A percentile compares a stretch with the other conserved stretches of the same genome.
Evolutionary conservation across 805 yeast genomes (phyloP).

Genomic region (Teunomyces tritomae): DNA sequence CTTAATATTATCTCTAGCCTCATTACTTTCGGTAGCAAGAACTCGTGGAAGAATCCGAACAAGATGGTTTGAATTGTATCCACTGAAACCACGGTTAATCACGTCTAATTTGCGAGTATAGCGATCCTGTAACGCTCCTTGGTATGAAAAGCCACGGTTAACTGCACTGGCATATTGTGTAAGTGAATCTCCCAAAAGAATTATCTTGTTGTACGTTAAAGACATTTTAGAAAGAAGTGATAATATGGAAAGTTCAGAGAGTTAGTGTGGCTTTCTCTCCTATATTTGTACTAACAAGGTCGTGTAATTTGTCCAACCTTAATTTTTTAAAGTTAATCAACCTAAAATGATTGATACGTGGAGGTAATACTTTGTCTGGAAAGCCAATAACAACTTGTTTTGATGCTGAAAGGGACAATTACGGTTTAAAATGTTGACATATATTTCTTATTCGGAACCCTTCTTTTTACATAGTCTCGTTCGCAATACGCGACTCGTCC

Average conservation of each 20-base stretch:
- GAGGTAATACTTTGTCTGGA: too few species aligned
- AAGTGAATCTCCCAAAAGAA: slow-evolving; percentile 71
- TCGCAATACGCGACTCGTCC: too few species aligned
- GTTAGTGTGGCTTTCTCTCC: neutral
- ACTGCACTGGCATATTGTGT: slow-evolving; percentile 53
- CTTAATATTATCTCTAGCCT: slow-evolving; percentile 24
- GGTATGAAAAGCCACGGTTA: slow-evolving; percentile 41
- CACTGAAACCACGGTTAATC: slow-evolving; percentile 71
- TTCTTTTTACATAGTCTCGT: too few species aligned
- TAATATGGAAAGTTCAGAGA: neutral
- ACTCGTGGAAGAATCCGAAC: slow-evolving; percentile 36
- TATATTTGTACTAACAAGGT: neutral
- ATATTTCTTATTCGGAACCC: too few species aligned
- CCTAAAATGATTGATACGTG: too few species aligned
- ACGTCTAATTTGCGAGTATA: slow-evolving; percentile 67
- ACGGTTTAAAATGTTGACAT: too few species aligned
- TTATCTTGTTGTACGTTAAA: slow-evolving; percentile 37
- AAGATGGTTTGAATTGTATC: slow-evolving; percentile 70
- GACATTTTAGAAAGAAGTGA: neutral
- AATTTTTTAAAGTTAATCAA: too few species aligned
- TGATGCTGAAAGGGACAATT: too few species aligned
- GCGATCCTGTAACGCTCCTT: slow-evolving; percentile 46
- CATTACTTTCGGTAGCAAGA: slow-evolving; percentile 39
- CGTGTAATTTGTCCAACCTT: neutral
- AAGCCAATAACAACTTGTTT: too few species aligned